Evolutionary conservation across 352 stramenopile genomes (phyloP), one percentile per base, ranked within the genome.

Genomic region (Globisporangium iwayamae): DNA sequence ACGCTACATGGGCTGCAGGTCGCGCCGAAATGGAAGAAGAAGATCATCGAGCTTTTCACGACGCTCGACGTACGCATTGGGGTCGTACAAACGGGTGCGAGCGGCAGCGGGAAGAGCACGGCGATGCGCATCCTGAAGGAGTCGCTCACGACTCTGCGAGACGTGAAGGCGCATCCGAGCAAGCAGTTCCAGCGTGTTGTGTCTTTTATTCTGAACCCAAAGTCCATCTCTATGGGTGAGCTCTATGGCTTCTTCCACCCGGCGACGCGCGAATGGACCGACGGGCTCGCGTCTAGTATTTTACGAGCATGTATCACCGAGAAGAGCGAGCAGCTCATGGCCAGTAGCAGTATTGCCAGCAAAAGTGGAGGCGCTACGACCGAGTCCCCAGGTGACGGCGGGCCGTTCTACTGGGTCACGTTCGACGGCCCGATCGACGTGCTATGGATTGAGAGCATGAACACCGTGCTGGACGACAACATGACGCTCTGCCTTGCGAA

Each of bases 21-120:
- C 10, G 74, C 89, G 2, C 71, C 69, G 0, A 76, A 76, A 36
- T 98, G 96, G 79, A 89, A 79, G 32, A 78, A 74, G 38, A 98
- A 98, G 65, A 71, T 97, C 3, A 68, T 98, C 13, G 89, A 98
- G 63, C 69, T 98, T 36, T 97, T 97, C 65, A 90, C 93, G 47
- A 97, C 93, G 3, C 77, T 98, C 20, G 87, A 97, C 60, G 92
- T 98, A 25, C 90, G 94, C 7, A 80, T 96, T 39, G 94, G 93
- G 4, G 73, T 95, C 16, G 90, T 93, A 7, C 84, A 98, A 10
- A 90, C 71, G 5, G 88, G 88, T 0, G 63, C 70, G 0, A 88
- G 79, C 20, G 85, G 87, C 2, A 89, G 80, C 59, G 88, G 88
- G 4, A 96, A 96, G 67, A 90, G 72, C 22, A 81, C 69, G 0